Conservation (phyloP, 345 rosid genomes). For the Iberis pinnata region DNA sequence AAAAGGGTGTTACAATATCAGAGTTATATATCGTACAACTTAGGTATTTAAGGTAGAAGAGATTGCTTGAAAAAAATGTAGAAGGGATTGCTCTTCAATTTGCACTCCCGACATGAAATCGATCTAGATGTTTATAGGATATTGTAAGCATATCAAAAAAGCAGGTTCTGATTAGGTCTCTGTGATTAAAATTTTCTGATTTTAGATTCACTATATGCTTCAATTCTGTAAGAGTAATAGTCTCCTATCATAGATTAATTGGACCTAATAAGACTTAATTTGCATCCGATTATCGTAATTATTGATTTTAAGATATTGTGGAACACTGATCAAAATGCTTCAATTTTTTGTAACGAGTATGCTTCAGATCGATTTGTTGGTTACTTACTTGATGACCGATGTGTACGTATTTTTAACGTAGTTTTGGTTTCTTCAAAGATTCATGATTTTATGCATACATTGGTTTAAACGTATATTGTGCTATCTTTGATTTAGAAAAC, state of each 20-base stretch:
- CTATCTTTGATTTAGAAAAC: not conserved
- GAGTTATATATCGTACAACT: no score
- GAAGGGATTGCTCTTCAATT: no score
- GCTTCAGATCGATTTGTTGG: no score
- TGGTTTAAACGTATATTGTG: not conserved
- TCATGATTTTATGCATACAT: not conserved
- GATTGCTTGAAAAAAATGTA: no score
- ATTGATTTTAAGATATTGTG: not conserved
- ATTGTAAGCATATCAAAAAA: no score
- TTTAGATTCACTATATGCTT: slow-evolving; percentile 5
- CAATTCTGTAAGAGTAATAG: not conserved
- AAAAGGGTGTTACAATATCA: no score
- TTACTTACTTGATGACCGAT: no score
- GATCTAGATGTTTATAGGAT: no score
- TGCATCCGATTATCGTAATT: not conserved
- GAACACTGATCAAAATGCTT: not conserved
- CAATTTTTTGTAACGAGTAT: not conserved
- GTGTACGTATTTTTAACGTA: no score
- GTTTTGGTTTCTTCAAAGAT: no score
- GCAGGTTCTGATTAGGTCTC: not conserved
- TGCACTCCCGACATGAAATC: no score
- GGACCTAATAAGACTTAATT: not conserved
- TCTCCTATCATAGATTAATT: not conserved
- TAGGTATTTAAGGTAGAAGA: no score
- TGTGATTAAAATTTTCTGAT: not conserved